Conservation (phyloP, 495 filamentous ascomycete species). For the Aspergillus taichungensis region DNA sequence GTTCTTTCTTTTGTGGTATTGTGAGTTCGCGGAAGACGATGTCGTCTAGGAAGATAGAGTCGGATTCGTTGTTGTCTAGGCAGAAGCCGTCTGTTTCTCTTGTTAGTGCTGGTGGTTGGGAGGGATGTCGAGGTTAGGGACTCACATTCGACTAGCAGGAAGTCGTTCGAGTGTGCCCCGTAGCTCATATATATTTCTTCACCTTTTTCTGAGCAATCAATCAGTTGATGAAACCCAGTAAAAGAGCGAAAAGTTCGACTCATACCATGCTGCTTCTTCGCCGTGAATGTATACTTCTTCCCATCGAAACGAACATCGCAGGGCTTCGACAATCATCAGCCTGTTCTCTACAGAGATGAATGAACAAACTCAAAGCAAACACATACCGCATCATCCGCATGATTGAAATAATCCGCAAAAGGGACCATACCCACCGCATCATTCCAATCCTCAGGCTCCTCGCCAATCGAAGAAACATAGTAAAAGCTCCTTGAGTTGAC, state of each 20-base stretch:
- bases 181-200: conserved; percentile 70
- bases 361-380: background rate
- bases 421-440: conserved; percentile 69
- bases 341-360: background rate
- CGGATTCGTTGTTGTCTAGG: conserved; percentile 51
- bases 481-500: conserved; percentile 76
- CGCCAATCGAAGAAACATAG: conserved; percentile 39
- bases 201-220: conserved; percentile 28
- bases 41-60: conserved; percentile 53
- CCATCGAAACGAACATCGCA: conserved; percentile 49
- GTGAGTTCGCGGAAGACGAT: conserved; percentile 42
- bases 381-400: conserved; percentile 39
- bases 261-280: conserved; percentile 40
- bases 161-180: conserved; percentile 65
- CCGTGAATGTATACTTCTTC: conserved; percentile 49
- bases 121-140: background rate
- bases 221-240: background rate
- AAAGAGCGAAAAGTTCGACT: too few species aligned
- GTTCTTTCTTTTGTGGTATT: conserved; percentile 26
- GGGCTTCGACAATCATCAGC: conserved; percentile 5
- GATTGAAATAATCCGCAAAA: conserved; percentile 78
- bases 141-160: conserved; percentile 60
- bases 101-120: background rate
- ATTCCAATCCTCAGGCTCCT: conserved; percentile 39
- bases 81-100: conserved; percentile 52